A percentile compares a stretch with the other conserved stretches of the same genome.
Conservation (phyloP, 495 filamentous ascomycete species). For the Penicillium ucsense region DNA sequence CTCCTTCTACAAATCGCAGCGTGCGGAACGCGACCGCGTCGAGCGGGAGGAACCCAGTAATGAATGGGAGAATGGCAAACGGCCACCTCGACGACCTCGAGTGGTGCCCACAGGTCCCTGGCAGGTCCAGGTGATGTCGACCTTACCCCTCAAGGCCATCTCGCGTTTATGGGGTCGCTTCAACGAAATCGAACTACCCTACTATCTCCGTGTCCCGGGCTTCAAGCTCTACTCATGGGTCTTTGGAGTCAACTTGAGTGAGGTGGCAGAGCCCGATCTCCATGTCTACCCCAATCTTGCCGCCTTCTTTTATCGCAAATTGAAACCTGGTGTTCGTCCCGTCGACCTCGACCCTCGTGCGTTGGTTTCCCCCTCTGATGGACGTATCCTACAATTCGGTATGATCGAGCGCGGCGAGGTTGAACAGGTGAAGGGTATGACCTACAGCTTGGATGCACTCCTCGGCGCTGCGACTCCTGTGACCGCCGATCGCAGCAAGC, state of each 20-base stretch:
- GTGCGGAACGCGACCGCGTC: slow-evolving; percentile 41
- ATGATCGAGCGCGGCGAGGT: slow-evolving; percentile 86
- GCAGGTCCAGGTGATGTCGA: slow-evolving; percentile 96
- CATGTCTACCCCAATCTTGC: slow-evolving; percentile 86
- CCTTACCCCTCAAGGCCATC: slow-evolving; percentile 85
- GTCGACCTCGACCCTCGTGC: slow-evolving; percentile 71
- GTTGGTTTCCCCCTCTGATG: slow-evolving; percentile 81
- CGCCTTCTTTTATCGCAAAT: slow-evolving; percentile 90
- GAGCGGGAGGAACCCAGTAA: slow-evolving; percentile 42
- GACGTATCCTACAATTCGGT: slow-evolving; percentile 83
- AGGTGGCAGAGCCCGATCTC: slow-evolving; percentile 80
- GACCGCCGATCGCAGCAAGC: slow-evolving; percentile 30
- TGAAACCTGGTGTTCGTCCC: slow-evolving; percentile 86
- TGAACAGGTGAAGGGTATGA: slow-evolving; percentile 99
- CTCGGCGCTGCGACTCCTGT: slow-evolving; percentile 55
- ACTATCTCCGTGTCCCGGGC: slow-evolving; percentile 84
- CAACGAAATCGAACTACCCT: slow-evolving; percentile 87
- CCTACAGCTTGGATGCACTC: slow-evolving; percentile 88
- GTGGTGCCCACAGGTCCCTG: slow-evolving; percentile 84
- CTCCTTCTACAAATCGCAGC: slow-evolving; percentile 70
- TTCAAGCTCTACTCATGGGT: slow-evolving; percentile 88
- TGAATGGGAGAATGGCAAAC: slow-evolving; percentile 34
- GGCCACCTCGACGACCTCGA: slow-evolving; percentile 52
- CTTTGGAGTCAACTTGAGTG: slow-evolving; percentile 88
- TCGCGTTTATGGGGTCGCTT: slow-evolving; percentile 90